phyloP scores from a whole-genome alignment of 1,284 basidiomycete genomes.

The Taiwanofungus camphoratus region DNA sequence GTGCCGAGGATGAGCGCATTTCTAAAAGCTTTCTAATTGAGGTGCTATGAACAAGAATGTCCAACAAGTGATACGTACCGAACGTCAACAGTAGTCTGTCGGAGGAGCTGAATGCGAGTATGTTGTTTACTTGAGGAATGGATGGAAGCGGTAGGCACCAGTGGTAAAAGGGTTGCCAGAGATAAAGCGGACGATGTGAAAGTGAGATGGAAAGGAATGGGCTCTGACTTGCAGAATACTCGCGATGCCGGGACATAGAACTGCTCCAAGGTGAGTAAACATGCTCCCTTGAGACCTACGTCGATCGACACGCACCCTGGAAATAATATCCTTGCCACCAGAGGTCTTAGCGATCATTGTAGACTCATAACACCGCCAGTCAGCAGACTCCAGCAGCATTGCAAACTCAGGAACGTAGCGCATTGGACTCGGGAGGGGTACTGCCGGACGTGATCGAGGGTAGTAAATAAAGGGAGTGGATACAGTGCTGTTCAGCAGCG shows the following conservation, averaged over 20 bases:
- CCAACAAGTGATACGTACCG: slow-evolving; percentile 35
- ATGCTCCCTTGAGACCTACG: not conserved
- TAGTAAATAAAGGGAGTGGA: slow-evolving; percentile 60
- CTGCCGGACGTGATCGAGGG: slow-evolving; percentile 57
- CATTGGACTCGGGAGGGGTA: slow-evolving; percentile 46
- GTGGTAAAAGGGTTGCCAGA: slow-evolving; percentile 55
- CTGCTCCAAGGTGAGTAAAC: slow-evolving; percentile 17
- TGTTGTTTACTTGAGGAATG: slow-evolving; percentile 34
- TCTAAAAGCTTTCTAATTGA: slow-evolving; percentile 15
- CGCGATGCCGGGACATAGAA: slow-evolving; percentile 52
- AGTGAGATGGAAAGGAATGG: slow-evolving; percentile 62
- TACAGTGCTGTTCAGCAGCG: slow-evolving; percentile 31
- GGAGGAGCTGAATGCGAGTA: slow-evolving; percentile 55
- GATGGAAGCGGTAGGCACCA: slow-evolving; percentile 40
- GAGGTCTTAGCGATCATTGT: slow-evolving; percentile 35
- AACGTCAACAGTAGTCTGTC: slow-evolving; percentile 63
- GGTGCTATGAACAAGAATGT: not conserved
- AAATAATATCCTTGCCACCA: slow-evolving; percentile 38
- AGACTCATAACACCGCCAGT: slow-evolving; percentile 50
- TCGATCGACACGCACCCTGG: slow-evolving; percentile 28
- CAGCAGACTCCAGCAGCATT: slow-evolving; percentile 36
- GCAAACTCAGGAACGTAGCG: slow-evolving; percentile 20
- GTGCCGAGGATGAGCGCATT: slow-evolving; percentile 30
- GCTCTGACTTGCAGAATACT: slow-evolving; percentile 48
- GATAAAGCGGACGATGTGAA: slow-evolving; percentile 49